Conservation (phyloP, 495 filamentous ascomycete genomes). For the Tetracladium setigerum region DNA sequence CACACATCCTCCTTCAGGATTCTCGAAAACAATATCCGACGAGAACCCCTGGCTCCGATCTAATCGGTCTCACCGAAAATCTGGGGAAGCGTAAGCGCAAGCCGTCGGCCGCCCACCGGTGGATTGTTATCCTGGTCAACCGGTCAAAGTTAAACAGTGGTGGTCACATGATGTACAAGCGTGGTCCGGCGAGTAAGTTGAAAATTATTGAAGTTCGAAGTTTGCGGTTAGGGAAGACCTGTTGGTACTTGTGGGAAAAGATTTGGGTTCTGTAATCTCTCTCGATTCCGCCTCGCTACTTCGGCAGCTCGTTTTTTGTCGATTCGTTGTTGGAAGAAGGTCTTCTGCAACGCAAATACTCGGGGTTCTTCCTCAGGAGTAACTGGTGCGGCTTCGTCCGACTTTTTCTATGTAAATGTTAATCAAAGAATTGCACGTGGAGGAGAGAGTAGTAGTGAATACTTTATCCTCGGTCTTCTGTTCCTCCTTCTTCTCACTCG, state of each 20-base stretch:
- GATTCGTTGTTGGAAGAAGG: slow-evolving; percentile 79
- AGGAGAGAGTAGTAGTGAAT: background rate
- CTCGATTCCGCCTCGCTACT: slow-evolving; percentile 71
- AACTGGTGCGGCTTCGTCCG: slow-evolving; percentile 5
- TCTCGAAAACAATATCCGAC: too few relatives aligned
- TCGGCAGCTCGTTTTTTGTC: slow-evolving; percentile 73
- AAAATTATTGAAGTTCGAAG: too few relatives aligned
- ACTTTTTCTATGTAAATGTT: slow-evolving; percentile 11
- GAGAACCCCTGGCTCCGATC: too few relatives aligned
- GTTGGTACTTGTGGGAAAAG: slow-evolving; percentile 81
- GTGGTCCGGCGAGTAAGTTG: too few relatives aligned
- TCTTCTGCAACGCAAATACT: slow-evolving; percentile 78
- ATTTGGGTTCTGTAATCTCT: slow-evolving; percentile 69
- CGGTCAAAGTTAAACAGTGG: too few relatives aligned
- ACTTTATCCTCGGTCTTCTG: slow-evolving; percentile 49
- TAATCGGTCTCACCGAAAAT: too few relatives aligned
- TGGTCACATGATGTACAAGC: too few relatives aligned
- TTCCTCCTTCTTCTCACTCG: slow-evolving; percentile 44
- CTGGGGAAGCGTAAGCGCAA: too few relatives aligned
- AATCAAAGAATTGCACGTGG: background rate
- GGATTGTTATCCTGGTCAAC: too few relatives aligned
- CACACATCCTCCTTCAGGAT: background rate
- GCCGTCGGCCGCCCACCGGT: too few relatives aligned
- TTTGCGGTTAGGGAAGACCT: slow-evolving; percentile 13
- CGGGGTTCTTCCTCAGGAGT: slow-evolving; percentile 54